Evolutionary conservation across 495 filamentous ascomycete genomes (phyloP).

Genomic region (Aspergillus incahuasiensis): DNA sequence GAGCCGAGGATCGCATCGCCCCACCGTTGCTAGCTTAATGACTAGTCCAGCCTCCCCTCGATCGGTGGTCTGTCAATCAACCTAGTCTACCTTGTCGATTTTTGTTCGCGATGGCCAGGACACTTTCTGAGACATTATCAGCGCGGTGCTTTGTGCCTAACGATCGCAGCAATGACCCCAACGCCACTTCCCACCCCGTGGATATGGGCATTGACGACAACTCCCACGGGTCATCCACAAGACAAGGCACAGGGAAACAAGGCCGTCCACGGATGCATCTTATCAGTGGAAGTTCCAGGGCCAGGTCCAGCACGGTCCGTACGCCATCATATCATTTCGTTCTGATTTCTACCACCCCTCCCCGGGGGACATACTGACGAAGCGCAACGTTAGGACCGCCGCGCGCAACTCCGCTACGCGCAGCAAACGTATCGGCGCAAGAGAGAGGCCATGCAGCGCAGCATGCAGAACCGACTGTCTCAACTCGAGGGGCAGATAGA

Average conservation of each 20-base stretch:
- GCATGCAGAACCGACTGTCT: slow-evolving; percentile 63
- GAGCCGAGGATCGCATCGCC: not conserved
- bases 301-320: slow-evolving; percentile 2
- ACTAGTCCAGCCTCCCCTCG: not conserved
- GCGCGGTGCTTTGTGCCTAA: not conserved
- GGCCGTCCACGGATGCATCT: not conserved
- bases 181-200: no score
- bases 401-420: slow-evolving; percentile 81
- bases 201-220: no score
- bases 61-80: no score
- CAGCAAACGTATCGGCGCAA: slow-evolving; percentile 81
- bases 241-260: no score
- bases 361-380: not conserved
- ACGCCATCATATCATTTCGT: not conserved
- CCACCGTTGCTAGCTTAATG: not conserved
- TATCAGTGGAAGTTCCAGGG: not conserved
- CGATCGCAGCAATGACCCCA: not conserved
- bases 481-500: slow-evolving; percentile 62
- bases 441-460: slow-evolving; percentile 75
- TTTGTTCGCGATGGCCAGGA: not conserved
- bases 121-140: not conserved
- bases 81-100: no score
- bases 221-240: no score
- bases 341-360: not conserved
- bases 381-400: slow-evolving; percentile 43